Conservation (phyloP, 192 early-diverging fungal species). For the Linnemannia exigua region DNA sequence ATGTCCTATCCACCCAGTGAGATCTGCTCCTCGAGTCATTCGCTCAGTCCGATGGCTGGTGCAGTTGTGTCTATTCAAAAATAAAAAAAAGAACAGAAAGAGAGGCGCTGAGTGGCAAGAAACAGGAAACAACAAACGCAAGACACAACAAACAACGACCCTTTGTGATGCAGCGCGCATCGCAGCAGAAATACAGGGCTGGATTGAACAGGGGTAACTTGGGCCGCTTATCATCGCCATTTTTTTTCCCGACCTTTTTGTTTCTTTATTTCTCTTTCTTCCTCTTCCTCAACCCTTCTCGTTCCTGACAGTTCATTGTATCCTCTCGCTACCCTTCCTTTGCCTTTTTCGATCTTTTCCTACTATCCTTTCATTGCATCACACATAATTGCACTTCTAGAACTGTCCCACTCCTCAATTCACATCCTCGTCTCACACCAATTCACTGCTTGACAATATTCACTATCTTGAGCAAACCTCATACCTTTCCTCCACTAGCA, state of each 20-base stretch:
- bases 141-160: constrained; percentile 1
- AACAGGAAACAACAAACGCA: no score
- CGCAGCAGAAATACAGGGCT: not conserved
- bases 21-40: constrained; percentile 16
- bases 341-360: not conserved
- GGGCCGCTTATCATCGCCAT: not conserved
- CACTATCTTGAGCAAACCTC: not conserved
- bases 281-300: not conserved
- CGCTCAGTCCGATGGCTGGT: not conserved
- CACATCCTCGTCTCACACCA: not conserved
- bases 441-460: not conserved
- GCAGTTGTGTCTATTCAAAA: constrained; percentile 7
- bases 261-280: not conserved
- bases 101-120: not conserved
- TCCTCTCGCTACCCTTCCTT: not conserved
- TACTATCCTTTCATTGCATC: not conserved
- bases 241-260: not conserved
- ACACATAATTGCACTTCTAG: not conserved
- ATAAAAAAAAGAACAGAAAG: not conserved
- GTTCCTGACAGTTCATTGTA: not conserved
- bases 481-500: not conserved
- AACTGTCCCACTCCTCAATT: not conserved
- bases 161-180: constrained; percentile 6
- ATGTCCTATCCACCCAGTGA: constrained; percentile 10
- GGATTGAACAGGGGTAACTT: not conserved